phyloP scores from a whole-genome alignment of 2,329 filamentous ascomycete species.

The Basipetospora chlamydospora region DNA sequence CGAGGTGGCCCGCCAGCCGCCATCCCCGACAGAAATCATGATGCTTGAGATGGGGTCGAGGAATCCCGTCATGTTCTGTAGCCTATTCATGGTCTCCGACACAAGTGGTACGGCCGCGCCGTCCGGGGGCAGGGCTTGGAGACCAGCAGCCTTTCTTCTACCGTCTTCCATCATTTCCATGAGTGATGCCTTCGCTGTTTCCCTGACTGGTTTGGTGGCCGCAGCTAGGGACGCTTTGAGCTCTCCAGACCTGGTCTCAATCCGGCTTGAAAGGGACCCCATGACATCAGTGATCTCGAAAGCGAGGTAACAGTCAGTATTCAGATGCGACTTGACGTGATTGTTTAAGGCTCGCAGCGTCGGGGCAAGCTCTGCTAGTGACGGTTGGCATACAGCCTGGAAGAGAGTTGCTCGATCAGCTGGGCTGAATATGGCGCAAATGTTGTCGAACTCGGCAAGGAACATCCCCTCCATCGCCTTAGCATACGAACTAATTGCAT shows the following conservation, averaged over 20 bases:
- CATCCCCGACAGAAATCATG: conserved; percentile 82
- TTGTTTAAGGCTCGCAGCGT: conserved; percentile 80
- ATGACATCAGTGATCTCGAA: conserved; percentile 93
- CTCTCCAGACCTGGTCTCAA: conserved; percentile 74
- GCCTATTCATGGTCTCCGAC: conserved; percentile 68
- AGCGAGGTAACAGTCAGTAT: conserved; percentile 84
- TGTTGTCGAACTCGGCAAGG: conserved; percentile 77
- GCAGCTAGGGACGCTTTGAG: conserved; percentile 72
- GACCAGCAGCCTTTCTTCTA: conserved; percentile 48
- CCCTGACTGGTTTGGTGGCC: conserved; percentile 74
- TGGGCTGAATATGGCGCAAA: conserved; percentile 70
- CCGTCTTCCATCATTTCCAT: conserved; percentile 74
- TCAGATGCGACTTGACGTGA: conserved; percentile 74
- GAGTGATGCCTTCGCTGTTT: conserved; percentile 80
- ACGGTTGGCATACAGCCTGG: conserved; percentile 60
- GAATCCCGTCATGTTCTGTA: conserved; percentile 80
- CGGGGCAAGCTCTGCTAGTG: conserved; percentile 68
- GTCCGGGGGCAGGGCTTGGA: conserved; percentile 61
- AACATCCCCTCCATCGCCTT: conserved; percentile 79
- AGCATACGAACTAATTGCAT: conserved; percentile 81
- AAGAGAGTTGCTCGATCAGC: conserved; percentile 76
- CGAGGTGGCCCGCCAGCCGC: conserved; percentile 59
- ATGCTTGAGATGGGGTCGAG: conserved; percentile 75
- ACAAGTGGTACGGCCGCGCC: conserved; percentile 67
- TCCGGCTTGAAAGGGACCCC: conserved; percentile 58